phyloP scores from a whole-genome alignment of 2,329 filamentous ascomycete genomes.

The Tolypocladium tundrense region DNA sequence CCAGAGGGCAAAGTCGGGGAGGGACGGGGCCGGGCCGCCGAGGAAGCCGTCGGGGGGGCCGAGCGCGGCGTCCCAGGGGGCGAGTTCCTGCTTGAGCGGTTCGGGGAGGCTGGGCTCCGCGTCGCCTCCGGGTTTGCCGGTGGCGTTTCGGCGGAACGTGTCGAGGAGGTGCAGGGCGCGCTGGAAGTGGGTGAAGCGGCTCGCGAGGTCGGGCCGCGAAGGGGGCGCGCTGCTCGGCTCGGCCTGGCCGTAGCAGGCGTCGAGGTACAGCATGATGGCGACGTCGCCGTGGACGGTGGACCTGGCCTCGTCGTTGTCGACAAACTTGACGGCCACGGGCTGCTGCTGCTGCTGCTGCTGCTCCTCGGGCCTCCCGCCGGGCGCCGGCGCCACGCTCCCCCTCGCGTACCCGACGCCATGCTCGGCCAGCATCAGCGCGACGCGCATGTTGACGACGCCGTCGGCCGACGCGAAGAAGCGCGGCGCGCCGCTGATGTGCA shows the following conservation, averaged over 20 bases:
- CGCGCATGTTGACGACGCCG: conserved; percentile 33
- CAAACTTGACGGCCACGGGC: conserved; percentile 33
- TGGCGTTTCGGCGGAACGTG: conserved; percentile 1
- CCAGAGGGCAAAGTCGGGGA: conserved; percentile 49
- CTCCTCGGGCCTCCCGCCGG: background rate
- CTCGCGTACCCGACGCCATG: conserved; percentile 34
- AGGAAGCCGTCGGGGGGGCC: conserved; percentile 27
- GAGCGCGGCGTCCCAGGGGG: conserved; percentile 29
- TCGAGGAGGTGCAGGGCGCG: conserved; percentile 23
- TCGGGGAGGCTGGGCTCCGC: conserved; percentile 1
- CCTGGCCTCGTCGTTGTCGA: conserved; percentile 41
- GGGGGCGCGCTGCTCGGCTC: conserved; percentile 13
- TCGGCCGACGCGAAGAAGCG: conserved; percentile 41
- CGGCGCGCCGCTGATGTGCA: conserved; percentile 50
- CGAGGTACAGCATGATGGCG: conserved; percentile 50
- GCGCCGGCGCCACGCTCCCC: conserved; percentile 23
- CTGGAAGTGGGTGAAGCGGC: conserved; percentile 31
- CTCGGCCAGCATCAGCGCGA: conserved; percentile 40
- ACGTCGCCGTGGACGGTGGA: conserved; percentile 38
- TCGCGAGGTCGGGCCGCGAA: conserved; percentile 21
- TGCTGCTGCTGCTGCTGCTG: conserved; percentile 6
- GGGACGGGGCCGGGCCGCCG: conserved; percentile 26
- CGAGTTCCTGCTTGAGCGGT: conserved; percentile 21
- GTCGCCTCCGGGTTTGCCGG: background rate
- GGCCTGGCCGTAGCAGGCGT: conserved; percentile 36